Conservation (phyloP, 306 rosid genomes). For the Vicia sativa region DNA sequence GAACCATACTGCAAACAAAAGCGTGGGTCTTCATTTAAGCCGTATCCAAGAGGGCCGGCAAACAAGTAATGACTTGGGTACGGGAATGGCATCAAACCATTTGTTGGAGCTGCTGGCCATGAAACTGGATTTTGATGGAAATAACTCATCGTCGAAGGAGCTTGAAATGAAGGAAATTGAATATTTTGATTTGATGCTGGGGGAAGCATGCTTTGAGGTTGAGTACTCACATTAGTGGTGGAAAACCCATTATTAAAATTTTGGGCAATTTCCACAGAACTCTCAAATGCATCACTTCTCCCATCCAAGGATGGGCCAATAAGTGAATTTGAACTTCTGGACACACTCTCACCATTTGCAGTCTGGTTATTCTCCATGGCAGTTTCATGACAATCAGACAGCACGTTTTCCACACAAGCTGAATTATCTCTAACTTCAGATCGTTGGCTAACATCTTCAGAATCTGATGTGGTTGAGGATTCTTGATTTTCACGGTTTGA, state of each 20-base stretch:
- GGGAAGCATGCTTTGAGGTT: slow-evolving; percentile 64
- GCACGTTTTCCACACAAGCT: slow-evolving; percentile 49
- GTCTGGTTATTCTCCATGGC: slow-evolving; percentile 46
- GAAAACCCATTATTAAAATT: slow-evolving; percentile 57
- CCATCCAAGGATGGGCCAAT: slow-evolving; percentile 44
- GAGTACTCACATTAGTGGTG: slow-evolving; percentile 57
- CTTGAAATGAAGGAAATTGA: slow-evolving; percentile 74
- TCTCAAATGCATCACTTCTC: slow-evolving; percentile 50
- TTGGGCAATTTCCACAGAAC: slow-evolving; percentile 42
- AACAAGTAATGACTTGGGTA: slow-evolving; percentile 72
- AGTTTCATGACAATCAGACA: slow-evolving; percentile 56
- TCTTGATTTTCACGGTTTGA: slow-evolving; percentile 79
- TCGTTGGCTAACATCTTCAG: slow-evolving; percentile 83
- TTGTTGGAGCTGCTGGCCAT: slow-evolving; percentile 74
- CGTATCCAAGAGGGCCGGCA: slow-evolving; percentile 81
- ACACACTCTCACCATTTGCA: slow-evolving; percentile 44
- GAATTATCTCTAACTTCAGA: slow-evolving; percentile 70
- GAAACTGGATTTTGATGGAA: slow-evolving; percentile 87
- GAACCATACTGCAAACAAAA: slow-evolving; percentile 82
- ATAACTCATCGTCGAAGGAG: slow-evolving; percentile 76
- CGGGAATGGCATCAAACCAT: slow-evolving; percentile 70
- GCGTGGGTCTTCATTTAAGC: slow-evolving; percentile 73
- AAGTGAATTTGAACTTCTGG: slow-evolving; percentile 40
- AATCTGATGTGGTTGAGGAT: slow-evolving; percentile 85
- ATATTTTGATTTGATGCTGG: slow-evolving; percentile 59